Base-by-base conservation (phyloP, 2,329 filamentous ascomycete genomes). In the Ceratocystis papillata region DNA sequence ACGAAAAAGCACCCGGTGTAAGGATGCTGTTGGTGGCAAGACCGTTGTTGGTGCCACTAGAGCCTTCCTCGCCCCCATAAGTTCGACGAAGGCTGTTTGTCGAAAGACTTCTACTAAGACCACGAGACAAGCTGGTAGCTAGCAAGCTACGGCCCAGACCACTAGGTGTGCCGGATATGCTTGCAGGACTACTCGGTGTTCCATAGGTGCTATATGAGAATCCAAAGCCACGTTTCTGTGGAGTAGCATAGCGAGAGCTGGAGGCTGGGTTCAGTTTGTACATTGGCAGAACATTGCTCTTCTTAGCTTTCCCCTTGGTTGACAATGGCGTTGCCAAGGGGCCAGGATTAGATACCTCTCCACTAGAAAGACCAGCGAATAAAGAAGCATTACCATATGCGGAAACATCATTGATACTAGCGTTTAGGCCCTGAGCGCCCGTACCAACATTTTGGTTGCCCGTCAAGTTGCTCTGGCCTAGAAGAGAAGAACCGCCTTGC, bases 181-280 rank as follows among this genome's bases (percentile, higher is more conserved):
- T 85, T 3, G 87, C 83, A 25, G 83, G 83, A 70, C 85, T 89
- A 67, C 80, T 86, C 5, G 93, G 91, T 1, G 88, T 92, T 57
- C 90, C 90, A 71, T 96, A 96, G 1, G 87, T 91, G 69, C 91
- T 96, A 76, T 96, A 96, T 1, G 88, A 91, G 74, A 96, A 96
- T 2, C 93, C 93, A 73, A 90, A 96, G 4, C 90, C 90, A 66
- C 88, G 84, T 77, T 90, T 93, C 71, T 91, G 89, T 0, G 92
- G 91, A 0, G 91, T 96, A 37, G 86, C 83, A 66, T 92, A 86
- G 61, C 91, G 87, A 25, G 88, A 87, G 7, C 89, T 86, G 44
- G 89, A 89, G 60, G 85, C 84, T 0, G 91, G 90, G 60, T 90
- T 93, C 70, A 96, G 82, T 76, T 92, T 94, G 78, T 93, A 91